A percentile compares a stretch with the other conserved stretches of the same genome.
Conservation (phyloP, 805 yeast species). For the Yarrowia sp. region DNA sequence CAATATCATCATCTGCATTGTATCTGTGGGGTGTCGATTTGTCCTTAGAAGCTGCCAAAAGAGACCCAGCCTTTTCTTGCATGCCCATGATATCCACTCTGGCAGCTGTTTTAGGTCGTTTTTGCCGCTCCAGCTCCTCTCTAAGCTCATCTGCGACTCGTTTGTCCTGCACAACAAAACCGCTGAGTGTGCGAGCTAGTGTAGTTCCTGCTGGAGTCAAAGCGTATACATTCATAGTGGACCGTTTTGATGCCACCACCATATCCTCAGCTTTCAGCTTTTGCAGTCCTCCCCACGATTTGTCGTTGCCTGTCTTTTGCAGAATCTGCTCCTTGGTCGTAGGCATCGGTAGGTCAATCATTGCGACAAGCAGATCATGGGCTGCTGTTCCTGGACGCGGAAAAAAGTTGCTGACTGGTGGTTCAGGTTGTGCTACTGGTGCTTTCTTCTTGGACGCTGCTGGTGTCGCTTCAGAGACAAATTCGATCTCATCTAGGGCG, state of each 20-base stretch:
- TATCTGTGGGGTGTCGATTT: neutral
- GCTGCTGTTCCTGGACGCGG: neutral
- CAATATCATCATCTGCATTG: neutral
- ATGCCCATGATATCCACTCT: neutral
- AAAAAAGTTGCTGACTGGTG: neutral
- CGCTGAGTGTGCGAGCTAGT: neutral
- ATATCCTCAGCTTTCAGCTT: neutral
- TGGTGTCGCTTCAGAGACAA: too few relatives aligned
- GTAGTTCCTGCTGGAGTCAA: neutral
- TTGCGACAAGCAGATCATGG: neutral
- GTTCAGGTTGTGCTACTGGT: neutral
- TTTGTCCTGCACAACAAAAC: neutral
- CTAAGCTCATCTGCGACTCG: neutral
- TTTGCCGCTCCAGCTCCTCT: neutral
- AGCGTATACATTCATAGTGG: neutral
- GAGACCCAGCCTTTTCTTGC: neutral
- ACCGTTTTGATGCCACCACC: neutral
- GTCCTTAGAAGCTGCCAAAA: neutral
- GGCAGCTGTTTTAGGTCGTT: neutral
- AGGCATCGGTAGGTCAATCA: neutral
- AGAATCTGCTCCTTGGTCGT: neutral
- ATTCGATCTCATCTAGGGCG: neutral
- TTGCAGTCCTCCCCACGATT: neutral
- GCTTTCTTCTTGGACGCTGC: too few relatives aligned
- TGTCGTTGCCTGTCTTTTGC: neutral